Evolutionary conservation across 108 stramenopile genomes (phyloP), one percentile per base, ranked within the genome.

Genomic region (Cyclotella distinguenda): DNA sequence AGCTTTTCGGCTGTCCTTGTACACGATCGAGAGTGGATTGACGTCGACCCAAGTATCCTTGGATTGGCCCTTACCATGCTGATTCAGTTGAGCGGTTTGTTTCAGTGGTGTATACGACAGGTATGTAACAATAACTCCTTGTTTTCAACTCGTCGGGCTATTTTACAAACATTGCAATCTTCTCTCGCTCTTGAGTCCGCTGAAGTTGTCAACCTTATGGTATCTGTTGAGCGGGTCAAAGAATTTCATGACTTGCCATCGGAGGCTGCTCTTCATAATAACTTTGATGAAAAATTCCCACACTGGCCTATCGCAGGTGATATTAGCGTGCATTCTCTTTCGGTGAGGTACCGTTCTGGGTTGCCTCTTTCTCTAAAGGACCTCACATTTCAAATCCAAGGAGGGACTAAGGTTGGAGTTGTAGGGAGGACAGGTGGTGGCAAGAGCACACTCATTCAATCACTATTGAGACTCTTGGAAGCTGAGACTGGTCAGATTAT

Each of bases 191-290:
- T 2, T 28, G 19, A 59, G 58, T 59, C 62, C 43, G 95, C 97
- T 6, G 95, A 97, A 72, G 90, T 96, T 2, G 89, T 89, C 26
- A 94, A 93, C 52, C 90, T 91, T 39, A 95, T 99, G 89, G 90
- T 97, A 45, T 79, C 87, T 31, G 91, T 96, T 8, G 91, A 93
- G 68, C 80, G 91, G 23, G 88, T 93, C 7, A 60, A 84, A 15
- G 86, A 60, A 23, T 93, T 82, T 71, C 75, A 84, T n/a, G 64
- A 88, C 23, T 38, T 93, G 28, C 64, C 79, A 43, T 54, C 88
- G 2, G 91, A 93, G 56, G 91, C 85, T 9, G 73, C 85, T 15
- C 81, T 90, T 23, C 49, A 51, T 22, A 69, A 62, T 32, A 79
- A 82, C 32, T 49, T 21, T 21, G 91, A 93, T 58, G 60, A 81